Percentiles rank a stretch among this genome's conserved stretches.
These are phyloP conservation scores for Chrysoporthe puriensis DNA, from an alignment of 2,329 filamentous ascomycete species.

Conservation along the genomic window DNA sequence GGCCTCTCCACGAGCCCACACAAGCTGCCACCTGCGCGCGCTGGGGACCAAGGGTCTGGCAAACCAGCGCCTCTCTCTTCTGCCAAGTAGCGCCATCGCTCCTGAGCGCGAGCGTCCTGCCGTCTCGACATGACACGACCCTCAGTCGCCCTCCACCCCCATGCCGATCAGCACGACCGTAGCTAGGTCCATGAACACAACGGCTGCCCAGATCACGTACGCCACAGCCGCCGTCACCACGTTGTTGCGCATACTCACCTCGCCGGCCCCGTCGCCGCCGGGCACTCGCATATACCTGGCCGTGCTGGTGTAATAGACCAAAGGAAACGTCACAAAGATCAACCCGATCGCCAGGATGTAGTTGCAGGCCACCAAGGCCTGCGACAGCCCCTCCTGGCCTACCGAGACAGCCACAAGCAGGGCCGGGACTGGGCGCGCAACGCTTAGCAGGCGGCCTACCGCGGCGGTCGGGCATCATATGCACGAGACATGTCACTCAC, in stretches of 20 bases:
- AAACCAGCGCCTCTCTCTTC: not conserved
- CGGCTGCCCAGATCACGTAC: slow-evolving; percentile 33
- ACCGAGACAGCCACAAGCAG: slow-evolving; percentile 38
- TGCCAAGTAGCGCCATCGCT: too few species aligned
- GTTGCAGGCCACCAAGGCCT: slow-evolving; percentile 36
- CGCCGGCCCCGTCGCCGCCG: slow-evolving; percentile 25
- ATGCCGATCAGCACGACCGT: slow-evolving; percentile 33
- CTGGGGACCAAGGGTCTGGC: not conserved
- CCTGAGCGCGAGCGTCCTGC: not conserved
- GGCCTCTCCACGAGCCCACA: too few species aligned
- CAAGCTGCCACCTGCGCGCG: not conserved
- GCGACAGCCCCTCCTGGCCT: slow-evolving; percentile 35
- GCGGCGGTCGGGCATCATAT: not conserved
- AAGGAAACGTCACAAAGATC: slow-evolving; percentile 37
- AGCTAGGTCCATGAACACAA: slow-evolving; percentile 34
- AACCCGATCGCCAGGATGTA: slow-evolving; percentile 36
- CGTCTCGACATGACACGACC: not conserved
- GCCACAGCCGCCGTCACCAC: slow-evolving; percentile 27
- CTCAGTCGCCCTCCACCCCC: slow-evolving; percentile 30
- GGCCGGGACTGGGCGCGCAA: slow-evolving; percentile 31
- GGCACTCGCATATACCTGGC: slow-evolving; percentile 36
- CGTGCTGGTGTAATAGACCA: slow-evolving; percentile 37
- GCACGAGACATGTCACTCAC: not conserved
- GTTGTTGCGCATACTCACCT: slow-evolving; percentile 31
- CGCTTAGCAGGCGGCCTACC: not conserved